Percentiles rank a stretch among this genome's conserved stretches.
Conservation (phyloP, 495 filamentous ascomycete genomes). For the Terfezia claveryi region DNA sequence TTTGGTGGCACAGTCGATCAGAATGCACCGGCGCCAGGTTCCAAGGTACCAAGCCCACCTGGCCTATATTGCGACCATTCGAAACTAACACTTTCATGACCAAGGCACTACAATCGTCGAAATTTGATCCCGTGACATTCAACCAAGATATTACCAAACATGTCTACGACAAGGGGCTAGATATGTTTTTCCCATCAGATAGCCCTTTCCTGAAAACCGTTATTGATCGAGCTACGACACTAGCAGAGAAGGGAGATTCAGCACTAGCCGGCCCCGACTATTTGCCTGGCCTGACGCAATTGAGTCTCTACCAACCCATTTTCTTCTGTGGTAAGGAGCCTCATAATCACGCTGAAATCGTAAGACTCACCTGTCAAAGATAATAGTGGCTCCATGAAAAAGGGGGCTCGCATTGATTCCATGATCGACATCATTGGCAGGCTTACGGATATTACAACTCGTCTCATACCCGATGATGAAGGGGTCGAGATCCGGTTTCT, state of each 20-base stretch:
- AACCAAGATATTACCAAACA: not conserved
- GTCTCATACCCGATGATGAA: not conserved
- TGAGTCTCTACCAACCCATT: not conserved
- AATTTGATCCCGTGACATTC: not conserved
- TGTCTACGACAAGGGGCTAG: not conserved
- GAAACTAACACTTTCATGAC: no score
- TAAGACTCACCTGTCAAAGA: not conserved
- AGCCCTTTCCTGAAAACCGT: not conserved
- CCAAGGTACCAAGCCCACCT: no score
- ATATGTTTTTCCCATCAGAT: not conserved
- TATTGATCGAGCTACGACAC: not conserved
- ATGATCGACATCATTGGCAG: not conserved
- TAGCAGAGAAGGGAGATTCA: not conserved
- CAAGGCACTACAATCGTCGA: not conserved
- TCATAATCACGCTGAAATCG: not conserved
- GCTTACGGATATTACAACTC: not conserved
- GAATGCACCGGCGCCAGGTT: no score
- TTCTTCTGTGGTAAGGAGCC: not conserved
- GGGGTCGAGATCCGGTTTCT: slow-evolving; percentile 1
- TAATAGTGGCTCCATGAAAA: slow-evolving; percentile 1
- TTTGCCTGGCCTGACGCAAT: not conserved
- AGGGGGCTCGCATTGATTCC: not conserved
- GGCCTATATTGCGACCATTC: no score
- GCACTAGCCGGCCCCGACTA: not conserved
- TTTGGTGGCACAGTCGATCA: not conserved